Conservation (phyloP, 257 asterid genomes). For the Striga asiatica region DNA sequence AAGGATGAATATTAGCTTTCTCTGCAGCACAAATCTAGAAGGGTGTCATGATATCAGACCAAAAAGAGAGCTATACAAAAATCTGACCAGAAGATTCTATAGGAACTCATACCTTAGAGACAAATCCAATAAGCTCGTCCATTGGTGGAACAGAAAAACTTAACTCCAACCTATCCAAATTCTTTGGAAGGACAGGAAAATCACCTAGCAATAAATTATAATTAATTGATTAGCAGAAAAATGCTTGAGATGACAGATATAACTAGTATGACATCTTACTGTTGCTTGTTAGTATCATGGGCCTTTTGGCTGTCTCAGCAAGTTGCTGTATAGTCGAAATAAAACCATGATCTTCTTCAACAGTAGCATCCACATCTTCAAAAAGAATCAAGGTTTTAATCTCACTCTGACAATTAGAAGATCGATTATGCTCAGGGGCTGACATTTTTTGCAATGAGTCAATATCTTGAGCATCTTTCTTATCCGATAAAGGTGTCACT, state of each 20-base stretch:
- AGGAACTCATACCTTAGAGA: slow-evolving; percentile 40
- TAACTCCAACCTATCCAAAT: slow-evolving; percentile 62
- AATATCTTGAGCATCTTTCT: slow-evolving; percentile 35
- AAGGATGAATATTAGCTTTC: slow-evolving; percentile 40
- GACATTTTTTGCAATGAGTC: slow-evolving; percentile 19
- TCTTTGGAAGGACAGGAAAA: slow-evolving; percentile 71
- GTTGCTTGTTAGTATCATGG: slow-evolving; percentile 92
- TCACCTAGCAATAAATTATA: slow-evolving; percentile 34
- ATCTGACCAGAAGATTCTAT: background rate
- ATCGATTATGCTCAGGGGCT: slow-evolving; percentile 21
- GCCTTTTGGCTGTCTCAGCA: slow-evolving; percentile 83
- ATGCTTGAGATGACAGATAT: slow-evolving; percentile 1
- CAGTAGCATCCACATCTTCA: slow-evolving; percentile 88
- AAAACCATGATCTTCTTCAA: slow-evolving; percentile 79
- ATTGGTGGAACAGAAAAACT: slow-evolving; percentile 48
- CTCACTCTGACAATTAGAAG: slow-evolving; percentile 29
- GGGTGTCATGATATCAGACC: slow-evolving; percentile 21
- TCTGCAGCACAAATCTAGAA: slow-evolving; percentile 72
- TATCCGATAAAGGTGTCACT: slow-evolving; percentile 29
- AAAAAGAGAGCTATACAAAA: slow-evolving; percentile 2
- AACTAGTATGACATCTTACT: slow-evolving; percentile 43
- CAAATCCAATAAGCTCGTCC: slow-evolving; percentile 55
- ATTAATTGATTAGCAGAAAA: slow-evolving; percentile 13
- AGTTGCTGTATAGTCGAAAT: slow-evolving; percentile 76
- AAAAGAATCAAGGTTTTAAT: slow-evolving; percentile 70